phyloP scores from a whole-genome alignment of 306 rosid genomes.

The Spatholobus suberectus region DNA sequence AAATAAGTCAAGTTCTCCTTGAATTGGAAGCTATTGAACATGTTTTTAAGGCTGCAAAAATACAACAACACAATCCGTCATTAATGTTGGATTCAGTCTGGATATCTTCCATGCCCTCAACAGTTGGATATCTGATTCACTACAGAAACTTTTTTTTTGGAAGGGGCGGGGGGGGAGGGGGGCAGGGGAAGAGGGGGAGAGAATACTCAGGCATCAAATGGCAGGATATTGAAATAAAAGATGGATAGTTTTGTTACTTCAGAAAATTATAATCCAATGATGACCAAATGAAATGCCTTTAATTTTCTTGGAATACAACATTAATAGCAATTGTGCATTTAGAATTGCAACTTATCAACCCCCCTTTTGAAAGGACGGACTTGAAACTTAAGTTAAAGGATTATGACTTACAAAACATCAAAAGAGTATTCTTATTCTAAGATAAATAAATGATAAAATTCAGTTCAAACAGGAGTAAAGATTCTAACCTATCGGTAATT shows the following conservation, averaged over 20 bases:
- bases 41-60: constrained; percentile 76
- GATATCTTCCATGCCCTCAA: constrained; percentile 6
- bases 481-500: constrained; percentile 74
- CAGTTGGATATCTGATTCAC: constrained; percentile 12
- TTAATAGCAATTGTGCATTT: not conserved
- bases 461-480: constrained; percentile 29
- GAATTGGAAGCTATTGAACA: constrained; percentile 82
- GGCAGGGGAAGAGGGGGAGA: too few species aligned
- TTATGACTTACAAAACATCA: constrained; percentile 4
- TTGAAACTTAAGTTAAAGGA: constrained; percentile 17
- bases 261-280: not conserved
- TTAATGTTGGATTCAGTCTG: constrained; percentile 24
- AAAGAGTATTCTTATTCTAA: constrained; percentile 7
- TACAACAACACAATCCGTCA: constrained; percentile 39
- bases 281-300: constrained; percentile 4
- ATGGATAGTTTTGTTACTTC: not conserved
- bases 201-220: constrained; percentile 20
- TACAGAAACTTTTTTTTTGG: not conserved
- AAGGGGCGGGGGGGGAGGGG: too few species aligned
- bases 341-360: not conserved
- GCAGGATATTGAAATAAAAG: not conserved
- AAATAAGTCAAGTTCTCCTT: constrained; percentile 74
- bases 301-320: not conserved
- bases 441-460: constrained; percentile 22
- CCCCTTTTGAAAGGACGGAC: not conserved